Percentiles rank a stretch among this genome's conserved stretches.
phyloP scores from a whole-genome alignment of 176 grass and related monocot species.

The Zea luxurians region DNA sequence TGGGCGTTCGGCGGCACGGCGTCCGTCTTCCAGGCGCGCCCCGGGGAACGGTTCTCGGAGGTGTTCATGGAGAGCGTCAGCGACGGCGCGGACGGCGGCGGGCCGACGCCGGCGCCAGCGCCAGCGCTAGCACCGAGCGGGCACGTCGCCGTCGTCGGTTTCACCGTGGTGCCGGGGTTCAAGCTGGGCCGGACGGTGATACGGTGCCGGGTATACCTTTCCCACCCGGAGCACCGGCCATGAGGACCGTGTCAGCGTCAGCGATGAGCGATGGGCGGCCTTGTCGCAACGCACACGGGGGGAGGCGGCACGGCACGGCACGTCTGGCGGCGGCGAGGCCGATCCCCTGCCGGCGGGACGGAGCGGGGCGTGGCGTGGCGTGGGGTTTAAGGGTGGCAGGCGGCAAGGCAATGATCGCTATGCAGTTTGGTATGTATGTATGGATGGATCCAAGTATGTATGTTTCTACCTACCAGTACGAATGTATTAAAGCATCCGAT shows the following conservation, averaged over 20 bases:
- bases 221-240: background rate
- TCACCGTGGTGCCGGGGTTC: conserved; percentile 91
- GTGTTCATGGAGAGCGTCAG: conserved; percentile 90
- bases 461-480: no score
- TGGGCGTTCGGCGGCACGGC: conserved; percentile 50
- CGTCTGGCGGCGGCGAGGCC: no score
- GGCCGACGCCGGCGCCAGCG: no score
- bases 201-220: conserved; percentile 75
- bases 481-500: no score
- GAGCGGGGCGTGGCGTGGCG: background rate
- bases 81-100: conserved; percentile 18
- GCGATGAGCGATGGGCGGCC: no score
- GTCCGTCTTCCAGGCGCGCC: conserved; percentile 58
- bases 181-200: conserved; percentile 62
- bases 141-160: conserved; percentile 46
- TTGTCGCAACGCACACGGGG: no score
- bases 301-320: no score
- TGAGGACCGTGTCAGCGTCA: background rate
- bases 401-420: no score
- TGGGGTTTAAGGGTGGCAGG: background rate
- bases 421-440: no score
- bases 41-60: conserved; percentile 69
- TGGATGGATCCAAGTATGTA: no score
- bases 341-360: no score
- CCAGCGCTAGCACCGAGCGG: background rate